Conservation (phyloP, 2,329 filamentous ascomycete genomes). For the Dichotomopilus funicola region DNA sequence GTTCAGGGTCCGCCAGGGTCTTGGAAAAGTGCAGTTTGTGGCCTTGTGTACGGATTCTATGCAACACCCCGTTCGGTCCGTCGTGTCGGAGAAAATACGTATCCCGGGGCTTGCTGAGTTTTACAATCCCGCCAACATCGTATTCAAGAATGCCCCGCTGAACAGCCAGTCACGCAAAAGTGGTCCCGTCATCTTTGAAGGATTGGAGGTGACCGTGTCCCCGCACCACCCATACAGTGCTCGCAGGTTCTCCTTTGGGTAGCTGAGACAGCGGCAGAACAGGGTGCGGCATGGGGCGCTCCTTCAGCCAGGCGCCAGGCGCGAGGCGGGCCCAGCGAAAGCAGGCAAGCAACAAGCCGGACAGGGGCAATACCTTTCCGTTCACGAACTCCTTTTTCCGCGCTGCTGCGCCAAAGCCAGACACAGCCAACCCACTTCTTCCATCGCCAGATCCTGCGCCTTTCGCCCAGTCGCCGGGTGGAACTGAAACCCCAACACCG, state of each 20-base stretch:
- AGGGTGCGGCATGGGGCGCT: slow-evolving; percentile 3
- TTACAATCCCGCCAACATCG: no score
- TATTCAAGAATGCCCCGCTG: no score
- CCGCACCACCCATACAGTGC: slow-evolving; percentile 5
- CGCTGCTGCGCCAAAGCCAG: not conserved
- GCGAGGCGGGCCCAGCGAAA: not conserved
- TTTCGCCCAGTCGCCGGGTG: not conserved
- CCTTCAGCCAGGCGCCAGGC: not conserved
- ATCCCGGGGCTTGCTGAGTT: no score
- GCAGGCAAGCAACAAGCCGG: not conserved
- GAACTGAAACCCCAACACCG: not conserved
- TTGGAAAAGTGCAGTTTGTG: not conserved
- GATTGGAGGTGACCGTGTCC: not conserved
- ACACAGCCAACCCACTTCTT: slow-evolving; percentile 1
- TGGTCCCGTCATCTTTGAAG: no score
- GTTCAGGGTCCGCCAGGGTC: not conserved
- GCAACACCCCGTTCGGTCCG: not conserved
- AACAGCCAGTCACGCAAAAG: no score
- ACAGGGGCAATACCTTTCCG: not conserved
- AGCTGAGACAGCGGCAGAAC: slow-evolving; percentile 16
- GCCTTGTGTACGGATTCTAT: not conserved
- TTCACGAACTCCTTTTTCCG: slow-evolving; percentile 12
- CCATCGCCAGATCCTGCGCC: not conserved
- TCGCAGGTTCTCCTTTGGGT: not conserved
- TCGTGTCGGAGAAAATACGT: not conserved